Conservation (phyloP, 768 basidiomycete genomes). For the Mycena venus region DNA sequence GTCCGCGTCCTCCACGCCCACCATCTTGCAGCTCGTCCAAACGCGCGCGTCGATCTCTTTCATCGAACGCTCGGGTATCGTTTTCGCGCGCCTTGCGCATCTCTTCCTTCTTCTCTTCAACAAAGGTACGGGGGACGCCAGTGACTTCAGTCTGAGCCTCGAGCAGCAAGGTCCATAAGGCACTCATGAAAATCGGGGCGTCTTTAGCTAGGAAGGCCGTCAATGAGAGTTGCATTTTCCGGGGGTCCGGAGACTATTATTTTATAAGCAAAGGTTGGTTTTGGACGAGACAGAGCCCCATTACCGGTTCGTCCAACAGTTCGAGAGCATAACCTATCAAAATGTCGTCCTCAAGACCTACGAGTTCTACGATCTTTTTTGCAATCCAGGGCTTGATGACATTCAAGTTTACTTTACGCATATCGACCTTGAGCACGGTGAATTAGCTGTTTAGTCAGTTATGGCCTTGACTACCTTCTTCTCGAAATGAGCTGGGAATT, state of each 20-base stretch:
- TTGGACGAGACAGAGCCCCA: conserved; percentile 35
- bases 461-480: conserved; percentile 73
- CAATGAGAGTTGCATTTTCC: conserved; percentile 95
- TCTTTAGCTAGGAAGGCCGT: conserved; percentile 93
- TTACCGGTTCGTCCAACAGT: conserved; percentile 92
- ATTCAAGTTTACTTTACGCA: conserved; percentile 93
- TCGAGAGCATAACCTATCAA: conserved; percentile 98
- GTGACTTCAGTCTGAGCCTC: conserved; percentile 92
- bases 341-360: conserved; percentile 97
- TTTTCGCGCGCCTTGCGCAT: conserved; percentile 78
- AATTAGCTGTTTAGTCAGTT: background rate
- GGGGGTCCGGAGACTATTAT: conserved; percentile 75
- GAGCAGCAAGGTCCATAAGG: conserved; percentile 91
- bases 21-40: conserved; percentile 78
- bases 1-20: conserved; percentile 70
- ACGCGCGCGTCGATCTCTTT: conserved; percentile 76
- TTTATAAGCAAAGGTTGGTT: background rate
- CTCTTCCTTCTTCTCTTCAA: conserved; percentile 94
- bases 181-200: conserved; percentile 88
- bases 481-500: conserved; percentile 91
- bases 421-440: conserved; percentile 76
- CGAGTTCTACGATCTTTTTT: conserved; percentile 90
- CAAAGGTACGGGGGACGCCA: conserved; percentile 90
- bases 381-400: conserved; percentile 97
- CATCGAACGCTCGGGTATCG: conserved; percentile 75